Evolutionary conservation across 1,284 basidiomycete genomes (phyloP), one percentile per base, ranked within the genome.

Genomic region (Cutaneotrichosporon cavernicola): DNA sequence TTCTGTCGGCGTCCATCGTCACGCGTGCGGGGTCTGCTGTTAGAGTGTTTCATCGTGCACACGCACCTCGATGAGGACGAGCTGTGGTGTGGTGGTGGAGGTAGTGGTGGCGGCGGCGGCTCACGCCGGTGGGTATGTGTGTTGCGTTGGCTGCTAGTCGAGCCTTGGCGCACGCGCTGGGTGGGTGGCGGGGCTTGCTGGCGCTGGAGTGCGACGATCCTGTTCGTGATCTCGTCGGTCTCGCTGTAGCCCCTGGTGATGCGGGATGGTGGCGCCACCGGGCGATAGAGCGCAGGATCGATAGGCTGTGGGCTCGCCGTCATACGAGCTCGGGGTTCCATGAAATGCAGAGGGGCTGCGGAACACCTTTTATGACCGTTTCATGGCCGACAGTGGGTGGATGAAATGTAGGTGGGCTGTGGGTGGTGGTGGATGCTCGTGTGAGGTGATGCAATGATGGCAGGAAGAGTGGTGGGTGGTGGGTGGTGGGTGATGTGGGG

Each of bases 171-270:
- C 3, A 16, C 22, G 34, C 55, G 53, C 53, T 56, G 55, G 13
- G 43, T 32, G 26, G 26, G 38, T 21, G 36, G 56, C 32, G 49
- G 49, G 49, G 72, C 74, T 43, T 73, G 74, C 64, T 73, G 72
- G 36, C 75, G 62, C 61, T 75, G 73, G 16, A 73, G 56, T 32
- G 72, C 69, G 26, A 71, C 58, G 31, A 72, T 70, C 38, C 69
- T 60, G 52, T 69, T 72, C 0, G 43, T 72, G 61, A 62, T n/a
- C 9, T 51, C 49, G 18, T 66, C 51, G 51, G 30, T 34, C 4
- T 36, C 21, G 55, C n/a, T 14, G 31, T 32, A 58, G 18, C 26
- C 22, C 26, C 31, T 32, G 30, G 56, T 49, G 51, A 2, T n/a
- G 40, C 56, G 56, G 21, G 56, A 58, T 49, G 56, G 46, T 4